Base-by-base conservation (phyloP, 768 basidiomycete genomes). In the Baorangia bicolor region DNA sequence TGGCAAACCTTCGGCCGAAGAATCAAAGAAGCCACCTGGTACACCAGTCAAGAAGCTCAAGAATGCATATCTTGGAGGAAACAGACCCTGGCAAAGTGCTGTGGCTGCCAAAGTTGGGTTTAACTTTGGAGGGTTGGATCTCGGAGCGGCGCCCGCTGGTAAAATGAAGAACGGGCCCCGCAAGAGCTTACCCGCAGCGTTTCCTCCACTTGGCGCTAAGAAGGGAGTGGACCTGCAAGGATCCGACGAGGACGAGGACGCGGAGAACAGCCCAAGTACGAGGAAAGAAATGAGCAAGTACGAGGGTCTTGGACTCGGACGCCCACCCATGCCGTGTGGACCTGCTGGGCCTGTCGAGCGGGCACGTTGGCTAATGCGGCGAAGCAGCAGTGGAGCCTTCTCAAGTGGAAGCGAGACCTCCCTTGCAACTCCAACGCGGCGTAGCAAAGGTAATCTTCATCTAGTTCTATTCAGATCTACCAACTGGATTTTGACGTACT, bases 321-420 rank as follows among this genome's bases (percentile, higher is more conserved):
- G 80, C 16, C 87, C 87, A 9, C 65, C 63, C 23, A 49, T 60
- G 16, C 61, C 72, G 14, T 62, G 55, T 53, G 69, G 57, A 49
- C 69, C 67, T 21, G 64, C 58, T 40, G 65, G 66, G 11, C 70
- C 75, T 6, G 68, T 78, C 11, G 71, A 77, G 34, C 76, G 81
- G 28, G 75, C 81, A 44, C 76, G 80, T 38, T 87, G 84, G 83
- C 67, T 91, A 30, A 82, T 87, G 80, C 80, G 90, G 13, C 78
- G 90, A 57, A 90, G 85, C 53, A 92, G 89, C 64, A 91, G 90
- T 60, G 89, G 90, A 14, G 86, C 87, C 2, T 90, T 90, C 63
- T 91, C 90, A 12, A 87, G 83, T 59, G 83, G 87, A 20, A 88
- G 88, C 61, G 88, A 91, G 25, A 74, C 77, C 16, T 83, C 80